Base-by-base conservation (phyloP, 495 filamentous ascomycete genomes). In the Xylaria curta region DNA sequence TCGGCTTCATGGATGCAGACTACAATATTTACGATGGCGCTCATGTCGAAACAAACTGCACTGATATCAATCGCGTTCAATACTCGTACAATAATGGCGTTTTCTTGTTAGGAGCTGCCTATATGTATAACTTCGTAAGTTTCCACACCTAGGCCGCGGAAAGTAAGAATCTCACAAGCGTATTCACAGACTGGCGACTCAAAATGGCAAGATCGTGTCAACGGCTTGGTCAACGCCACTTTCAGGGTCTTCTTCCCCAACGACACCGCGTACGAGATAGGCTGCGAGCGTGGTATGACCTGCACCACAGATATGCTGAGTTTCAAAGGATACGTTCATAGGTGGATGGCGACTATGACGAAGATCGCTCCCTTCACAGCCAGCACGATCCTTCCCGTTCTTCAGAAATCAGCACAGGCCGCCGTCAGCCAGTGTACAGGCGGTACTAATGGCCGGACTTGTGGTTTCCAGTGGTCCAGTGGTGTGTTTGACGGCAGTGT, bases 291-390 rank as follows among this genome's bases (percentile, higher is more conserved):
- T 56, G 87, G 81, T 9, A 81, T 84, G 70, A 83, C 78, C 3
- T 94, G 92, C 82, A 89, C 92, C 74, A 85, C 88, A n/a, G 91
- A 94, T 74, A 92, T 93, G 82, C 82, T 89, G 49, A 90, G 87
- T 53, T 95, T 94, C 89, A 95, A 94, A 80, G 92, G 91, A 24
- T 94, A 93, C 80, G 81, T 94, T 8, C 82, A 92, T 31, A 91
- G 93, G 49, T 95, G 92, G 91, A 87, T 96, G 87, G 85, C 87
- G n/a, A 83, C 85, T n/a, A 86, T 89, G 40, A 89, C 91, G 12
- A 89, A 93, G 77, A 78, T 93, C 53, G 91, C 90, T 0, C 92
- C 93, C 0, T 90, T 89, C 75, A 91, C 87, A 8, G 81, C 81
- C 31, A 81, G 83, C 8, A 82, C 74, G 58, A 85, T 95, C 66